Evolutionary conservation across 371 early-diverging fungal species (phyloP).

Genomic region (Choanephora cucurbitarum): DNA sequence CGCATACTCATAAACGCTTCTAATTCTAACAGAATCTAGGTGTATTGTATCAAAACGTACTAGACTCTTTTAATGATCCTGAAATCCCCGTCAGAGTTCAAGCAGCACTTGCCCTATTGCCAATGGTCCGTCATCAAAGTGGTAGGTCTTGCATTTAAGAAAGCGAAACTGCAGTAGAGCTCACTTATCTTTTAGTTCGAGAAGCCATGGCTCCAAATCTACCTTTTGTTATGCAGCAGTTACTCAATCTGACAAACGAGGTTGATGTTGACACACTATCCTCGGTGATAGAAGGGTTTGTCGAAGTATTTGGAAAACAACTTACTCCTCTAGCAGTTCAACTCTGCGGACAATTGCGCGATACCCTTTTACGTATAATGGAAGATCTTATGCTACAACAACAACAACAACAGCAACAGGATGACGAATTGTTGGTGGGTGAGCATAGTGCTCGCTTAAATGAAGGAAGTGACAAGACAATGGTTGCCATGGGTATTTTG

Average conservation of each 20-base stretch:
- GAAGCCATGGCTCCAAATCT: conserved; percentile 77
- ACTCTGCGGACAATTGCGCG: conserved; percentile 80
- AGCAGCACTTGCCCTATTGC: conserved; percentile 79
- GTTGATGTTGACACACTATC: conserved; percentile 90
- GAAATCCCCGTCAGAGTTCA: conserved; percentile 86
- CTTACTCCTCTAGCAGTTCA: conserved; percentile 91
- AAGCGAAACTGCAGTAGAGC: no score
- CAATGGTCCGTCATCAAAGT: conserved; percentile 73
- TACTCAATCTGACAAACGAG: conserved; percentile 83
- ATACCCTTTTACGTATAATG: conserved; percentile 84
- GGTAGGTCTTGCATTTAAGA: no score
- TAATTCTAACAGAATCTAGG: conserved; percentile 54
- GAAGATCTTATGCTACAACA: conserved; percentile 55
- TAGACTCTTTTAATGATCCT: conserved; percentile 70
- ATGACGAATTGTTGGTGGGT: conserved; percentile 41
- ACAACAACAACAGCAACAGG: no score
- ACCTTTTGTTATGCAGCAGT: conserved; percentile 80
- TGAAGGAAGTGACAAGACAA: conserved; percentile 80
- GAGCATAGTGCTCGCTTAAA: conserved; percentile 50
- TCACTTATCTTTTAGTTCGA: no score
- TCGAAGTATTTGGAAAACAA: conserved; percentile 88
- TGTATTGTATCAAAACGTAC: conserved; percentile 62
- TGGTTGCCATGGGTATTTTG: conserved; percentile 89
- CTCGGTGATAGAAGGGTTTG: conserved; percentile 84
- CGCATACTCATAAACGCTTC: no score